Evolutionary conservation across 2,329 filamentous ascomycete genomes (phyloP), one percentile per base, ranked within the genome.

Genomic region (Lasiodiplodia hormozganensis): DNA sequence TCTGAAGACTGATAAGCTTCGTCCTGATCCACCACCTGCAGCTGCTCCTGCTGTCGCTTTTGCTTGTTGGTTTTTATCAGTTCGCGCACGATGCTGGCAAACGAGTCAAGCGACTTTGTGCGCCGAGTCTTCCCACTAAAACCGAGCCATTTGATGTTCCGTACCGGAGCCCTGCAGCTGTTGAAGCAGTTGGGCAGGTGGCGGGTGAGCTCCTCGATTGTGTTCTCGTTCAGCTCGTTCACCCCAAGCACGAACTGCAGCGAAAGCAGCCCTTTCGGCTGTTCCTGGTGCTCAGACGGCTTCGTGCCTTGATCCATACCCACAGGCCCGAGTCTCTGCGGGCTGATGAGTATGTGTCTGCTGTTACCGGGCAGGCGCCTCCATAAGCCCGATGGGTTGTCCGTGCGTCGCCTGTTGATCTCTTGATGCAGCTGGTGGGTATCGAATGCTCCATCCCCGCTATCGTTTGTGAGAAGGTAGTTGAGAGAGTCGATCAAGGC

Each of bases 401-500:
- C 18, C 3, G n/a, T 57, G 7, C 53, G 53, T 6, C 36, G 16
- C 31, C 10, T 16, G 34, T 57, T 31, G 53, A 57, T 57, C 2
- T 14, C 18, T n/a, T 57, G 31, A 5, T 16, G 23, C 18, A 57
- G 31, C 53, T 57, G 31, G 18, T 57, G 18, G 6, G 31, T 57
- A 18, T 57, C 53, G 31, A 57, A 57, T 3, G 49, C 16, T 8
- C 49, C 49, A 14, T 52, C 49, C 6, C 53, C 53, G 7, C 6
- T 25, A 12, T 18, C 21, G 21, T 2, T 12, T 2, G 31, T 25
- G 3, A 25, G 8, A 1, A 54, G 52, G 4, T 18, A 2, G 4
- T 36, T 66, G 51, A 70, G 47, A 28, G 54, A 60, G 2, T 38
- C 62, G 16, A 71, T 70, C n/a, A 71, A 54, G 4, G 62, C 47